phyloP scores from a whole-genome alignment of 2,329 filamentous ascomycete genomes.

The Xylariaceae sp. region DNA sequence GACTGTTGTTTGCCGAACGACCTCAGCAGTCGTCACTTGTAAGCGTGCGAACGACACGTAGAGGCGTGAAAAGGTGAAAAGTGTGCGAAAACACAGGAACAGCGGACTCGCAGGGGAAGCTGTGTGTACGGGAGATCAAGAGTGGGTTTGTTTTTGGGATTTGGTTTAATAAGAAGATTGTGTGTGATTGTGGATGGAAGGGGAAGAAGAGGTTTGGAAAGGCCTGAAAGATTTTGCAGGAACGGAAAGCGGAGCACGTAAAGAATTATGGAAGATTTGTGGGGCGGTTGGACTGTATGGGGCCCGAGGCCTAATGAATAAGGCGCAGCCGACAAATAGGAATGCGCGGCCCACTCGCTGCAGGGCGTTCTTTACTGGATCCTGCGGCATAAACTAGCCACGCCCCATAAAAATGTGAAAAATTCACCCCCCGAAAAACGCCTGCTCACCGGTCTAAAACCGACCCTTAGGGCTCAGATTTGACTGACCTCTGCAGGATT shows the following conservation, averaged over 20 bases:
- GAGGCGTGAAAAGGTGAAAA: constrained; percentile 9
- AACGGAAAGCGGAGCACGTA: constrained; percentile 18
- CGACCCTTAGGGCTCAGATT: neutral
- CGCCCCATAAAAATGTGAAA: neutral
- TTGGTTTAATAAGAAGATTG: constrained; percentile 14
- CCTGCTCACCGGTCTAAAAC: neutral
- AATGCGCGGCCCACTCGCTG: constrained; percentile 12
- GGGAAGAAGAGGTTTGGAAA: constrained; percentile 16
- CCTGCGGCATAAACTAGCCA: neutral
- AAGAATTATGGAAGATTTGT: constrained; percentile 17
- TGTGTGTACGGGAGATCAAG: constrained; percentile 9
- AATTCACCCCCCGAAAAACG: neutral
- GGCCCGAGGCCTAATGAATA: neutral
- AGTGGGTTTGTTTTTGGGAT: constrained; percentile 4
- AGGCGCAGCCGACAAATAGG: constrained; percentile 13
- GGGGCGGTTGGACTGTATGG: constrained; percentile 1
- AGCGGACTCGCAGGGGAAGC: constrained; percentile 3
- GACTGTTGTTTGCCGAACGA: constrained; percentile 1
- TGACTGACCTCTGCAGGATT: too few species aligned
- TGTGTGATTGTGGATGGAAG: constrained; percentile 13
- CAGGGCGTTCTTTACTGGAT: neutral
- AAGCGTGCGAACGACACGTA: constrained; percentile 5
- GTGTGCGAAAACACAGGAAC: constrained; percentile 2
- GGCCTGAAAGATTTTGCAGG: constrained; percentile 4
- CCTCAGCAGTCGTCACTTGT: neutral